Evolutionary conservation across 2,329 filamentous ascomycete genomes (phyloP).

Genomic region (Aureobasidium sp.): DNA sequence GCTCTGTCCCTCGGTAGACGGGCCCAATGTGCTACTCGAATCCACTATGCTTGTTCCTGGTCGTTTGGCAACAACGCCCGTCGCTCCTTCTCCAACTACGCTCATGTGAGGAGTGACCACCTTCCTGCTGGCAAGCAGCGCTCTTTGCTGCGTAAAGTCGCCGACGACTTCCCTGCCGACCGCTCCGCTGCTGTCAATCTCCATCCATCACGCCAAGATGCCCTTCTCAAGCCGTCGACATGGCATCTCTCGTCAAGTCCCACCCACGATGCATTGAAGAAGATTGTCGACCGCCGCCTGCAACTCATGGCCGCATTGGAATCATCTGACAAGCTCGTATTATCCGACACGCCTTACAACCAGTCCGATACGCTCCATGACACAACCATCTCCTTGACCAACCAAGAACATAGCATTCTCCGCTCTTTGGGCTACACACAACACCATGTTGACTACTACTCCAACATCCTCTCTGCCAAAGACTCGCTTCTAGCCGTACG

Average conservation of each 20-base stretch:
- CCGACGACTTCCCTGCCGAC: neutral
- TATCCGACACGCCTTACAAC: neutral
- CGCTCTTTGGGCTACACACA: constrained; percentile 13
- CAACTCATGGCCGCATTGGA: neutral
- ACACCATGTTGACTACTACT: constrained; percentile 20
- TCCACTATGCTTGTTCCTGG: neutral
- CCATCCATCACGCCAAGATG: neutral
- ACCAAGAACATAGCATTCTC: constrained; percentile 12
- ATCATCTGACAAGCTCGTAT: neutral
- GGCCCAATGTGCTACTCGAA: constrained; percentile 1
- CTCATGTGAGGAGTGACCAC: constrained; percentile 1
- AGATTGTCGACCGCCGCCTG: neutral
- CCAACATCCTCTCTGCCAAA: constrained; percentile 16
- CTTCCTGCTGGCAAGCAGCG: neutral
- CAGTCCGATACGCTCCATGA: neutral
- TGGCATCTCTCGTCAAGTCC: neutral
- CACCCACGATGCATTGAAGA: neutral
- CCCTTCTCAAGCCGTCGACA: neutral
- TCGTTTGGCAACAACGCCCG: constrained; percentile 7
- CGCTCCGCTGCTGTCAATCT: neutral
- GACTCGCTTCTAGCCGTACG: constrained; percentile 18
- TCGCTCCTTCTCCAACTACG: neutral
- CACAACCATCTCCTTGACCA: neutral
- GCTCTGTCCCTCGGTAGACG: constrained; percentile 11
- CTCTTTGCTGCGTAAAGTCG: neutral